phyloP scores from a whole-genome alignment of 2,329 filamentous ascomycete species.

The Fusarium kyushuense region DNA sequence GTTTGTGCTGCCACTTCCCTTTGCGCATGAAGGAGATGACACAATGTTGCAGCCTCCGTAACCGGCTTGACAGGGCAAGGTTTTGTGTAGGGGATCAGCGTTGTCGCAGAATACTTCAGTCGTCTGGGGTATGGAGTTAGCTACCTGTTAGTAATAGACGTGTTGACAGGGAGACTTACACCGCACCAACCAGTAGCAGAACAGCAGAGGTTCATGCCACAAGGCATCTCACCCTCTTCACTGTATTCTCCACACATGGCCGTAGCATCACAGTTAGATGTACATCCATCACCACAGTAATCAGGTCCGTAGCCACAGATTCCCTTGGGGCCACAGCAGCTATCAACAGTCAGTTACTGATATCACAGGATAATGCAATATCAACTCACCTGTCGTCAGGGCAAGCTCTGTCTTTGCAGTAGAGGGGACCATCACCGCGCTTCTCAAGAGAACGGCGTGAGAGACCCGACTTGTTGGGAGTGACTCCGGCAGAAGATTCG shows the following conservation, averaged over 20 bases:
- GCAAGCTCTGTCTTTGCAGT: slow-evolving; percentile 8
- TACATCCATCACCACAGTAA: slow-evolving; percentile 10
- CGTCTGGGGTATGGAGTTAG: not conserved
- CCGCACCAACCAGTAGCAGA: slow-evolving; percentile 8
- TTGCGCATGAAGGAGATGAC: slow-evolving; percentile 9
- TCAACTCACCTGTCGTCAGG: slow-evolving; percentile 1
- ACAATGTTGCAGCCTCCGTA: slow-evolving; percentile 14
- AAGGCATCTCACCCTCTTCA: slow-evolving; percentile 17
- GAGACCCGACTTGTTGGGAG: not conserved
- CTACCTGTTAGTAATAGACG: not conserved
- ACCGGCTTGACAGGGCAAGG: slow-evolving; percentile 9
- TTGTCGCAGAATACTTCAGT: slow-evolving; percentile 5
- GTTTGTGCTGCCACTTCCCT: slow-evolving; percentile 7
- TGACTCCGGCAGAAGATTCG: not conserved
- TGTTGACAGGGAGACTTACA: not conserved
- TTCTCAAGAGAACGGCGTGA: slow-evolving; percentile 12
- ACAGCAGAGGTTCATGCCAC: slow-evolving; percentile 20
- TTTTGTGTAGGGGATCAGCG: slow-evolving; percentile 2
- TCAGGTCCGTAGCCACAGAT: slow-evolving; percentile 16
- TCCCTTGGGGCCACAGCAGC: slow-evolving; percentile 2
- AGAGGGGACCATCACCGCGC: slow-evolving; percentile 8
- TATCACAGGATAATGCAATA: fast-evolving
- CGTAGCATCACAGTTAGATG: slow-evolving; percentile 29
- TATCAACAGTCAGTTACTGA: not conserved
- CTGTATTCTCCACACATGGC: slow-evolving; percentile 26